phyloP scores from a whole-genome alignment of 495 filamentous ascomycete species.

The Tuber brumale region DNA sequence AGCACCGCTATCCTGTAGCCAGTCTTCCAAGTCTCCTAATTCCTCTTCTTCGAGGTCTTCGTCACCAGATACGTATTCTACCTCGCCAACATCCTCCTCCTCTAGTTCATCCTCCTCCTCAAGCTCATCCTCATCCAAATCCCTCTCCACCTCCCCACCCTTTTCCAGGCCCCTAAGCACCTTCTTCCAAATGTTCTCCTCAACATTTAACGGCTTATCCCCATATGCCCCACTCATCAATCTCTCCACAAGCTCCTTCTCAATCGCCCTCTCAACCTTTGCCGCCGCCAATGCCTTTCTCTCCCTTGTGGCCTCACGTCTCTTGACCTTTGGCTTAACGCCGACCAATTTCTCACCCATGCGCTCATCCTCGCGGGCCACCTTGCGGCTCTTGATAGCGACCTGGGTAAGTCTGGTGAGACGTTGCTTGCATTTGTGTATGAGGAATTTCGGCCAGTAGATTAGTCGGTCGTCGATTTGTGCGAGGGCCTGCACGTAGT shows the following conservation, averaged over 20 bases:
- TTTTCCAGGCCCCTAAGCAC: constrained; percentile 84
- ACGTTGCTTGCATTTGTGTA: constrained; percentile 97
- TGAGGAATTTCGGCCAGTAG: constrained; percentile 93
- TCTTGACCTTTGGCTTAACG: constrained; percentile 82
- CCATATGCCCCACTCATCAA: constrained; percentile 90
- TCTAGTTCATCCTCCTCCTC: constrained; percentile 76
- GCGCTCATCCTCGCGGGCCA: constrained; percentile 81
- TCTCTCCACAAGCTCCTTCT: constrained; percentile 89
- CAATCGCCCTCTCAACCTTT: constrained; percentile 92
- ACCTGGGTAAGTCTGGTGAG: constrained; percentile 92
- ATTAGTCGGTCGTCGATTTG: constrained; percentile 83
- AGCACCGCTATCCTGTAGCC: constrained; percentile 60
- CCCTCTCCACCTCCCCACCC: constrained; percentile 71
- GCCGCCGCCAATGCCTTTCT: constrained; percentile 89
- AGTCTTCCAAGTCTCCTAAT: constrained; percentile 67
- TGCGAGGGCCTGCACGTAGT: constrained; percentile 79
- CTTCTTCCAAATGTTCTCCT: constrained; percentile 94
- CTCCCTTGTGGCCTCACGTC: constrained; percentile 83
- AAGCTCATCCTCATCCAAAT: constrained; percentile 79
- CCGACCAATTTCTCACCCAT: constrained; percentile 87
- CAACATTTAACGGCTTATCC: constrained; percentile 86
- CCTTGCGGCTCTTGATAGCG: constrained; percentile 69
- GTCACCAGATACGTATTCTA: constrained; percentile 72
- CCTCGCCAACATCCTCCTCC: constrained; percentile 64
- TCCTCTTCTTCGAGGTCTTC: constrained; percentile 56